Conservation (phyloP, 192 early-diverging fungal species). For the Coemansia sp. region DNA sequence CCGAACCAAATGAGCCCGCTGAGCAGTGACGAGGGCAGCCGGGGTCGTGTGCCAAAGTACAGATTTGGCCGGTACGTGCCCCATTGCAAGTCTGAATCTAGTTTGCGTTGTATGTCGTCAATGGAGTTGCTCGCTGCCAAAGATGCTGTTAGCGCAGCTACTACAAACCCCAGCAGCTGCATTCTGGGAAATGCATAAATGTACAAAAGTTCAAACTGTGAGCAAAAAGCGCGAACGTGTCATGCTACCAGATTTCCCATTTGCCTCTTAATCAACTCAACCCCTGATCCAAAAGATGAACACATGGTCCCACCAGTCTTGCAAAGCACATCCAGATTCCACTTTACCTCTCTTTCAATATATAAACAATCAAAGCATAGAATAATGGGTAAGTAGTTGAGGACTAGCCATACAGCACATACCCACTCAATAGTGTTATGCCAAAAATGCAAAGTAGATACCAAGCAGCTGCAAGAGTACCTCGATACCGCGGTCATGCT, state of each 20-base stretch:
- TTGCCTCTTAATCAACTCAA: no score
- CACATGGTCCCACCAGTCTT: no score
- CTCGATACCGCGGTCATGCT: conserved; percentile 22
- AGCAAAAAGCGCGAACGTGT: background rate
- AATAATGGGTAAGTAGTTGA: no score
- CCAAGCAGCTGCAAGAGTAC: conserved; percentile 32
- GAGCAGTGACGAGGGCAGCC: conserved; percentile 72
- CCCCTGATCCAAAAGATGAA: no score
- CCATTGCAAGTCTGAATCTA: conserved; percentile 71
- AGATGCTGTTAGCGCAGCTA: background rate
- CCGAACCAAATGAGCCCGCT: conserved; percentile 96
- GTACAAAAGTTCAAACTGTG: conserved; percentile 1
- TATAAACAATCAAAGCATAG: no score
- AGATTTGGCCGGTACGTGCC: conserved; percentile 90
- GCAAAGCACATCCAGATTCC: no score
- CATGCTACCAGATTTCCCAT: no score
- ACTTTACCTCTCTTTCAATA: no score
- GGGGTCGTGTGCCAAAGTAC: conserved; percentile 88
- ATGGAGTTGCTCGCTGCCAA: background rate
- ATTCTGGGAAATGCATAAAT: background rate
- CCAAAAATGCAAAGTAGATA: conserved; percentile 4
- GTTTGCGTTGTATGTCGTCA: conserved; percentile 7
- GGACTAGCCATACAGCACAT: no score
- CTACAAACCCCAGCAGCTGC: conserved; percentile 4
- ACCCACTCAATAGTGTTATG: background rate